Percentiles rank a stretch among this genome's conserved stretches.
These are phyloP conservation scores for Fagopyrum esculentum DNA, from an alignment of 148 eudicot species.

Conservation along the genomic window DNA sequence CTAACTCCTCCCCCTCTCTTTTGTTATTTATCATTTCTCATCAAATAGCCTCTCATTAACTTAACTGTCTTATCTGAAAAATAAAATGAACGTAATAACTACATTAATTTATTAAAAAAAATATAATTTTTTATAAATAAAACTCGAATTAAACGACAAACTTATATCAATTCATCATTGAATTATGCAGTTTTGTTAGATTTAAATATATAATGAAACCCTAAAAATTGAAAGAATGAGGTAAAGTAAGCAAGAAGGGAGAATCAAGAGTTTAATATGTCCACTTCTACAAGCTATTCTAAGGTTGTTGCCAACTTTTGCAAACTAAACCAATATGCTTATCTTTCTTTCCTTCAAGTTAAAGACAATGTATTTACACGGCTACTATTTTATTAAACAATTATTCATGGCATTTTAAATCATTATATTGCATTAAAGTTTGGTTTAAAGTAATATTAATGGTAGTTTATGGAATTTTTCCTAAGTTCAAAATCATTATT, in stretches of 20 bases:
- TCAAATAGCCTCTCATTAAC: no score
- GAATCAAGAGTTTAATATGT: constrained; percentile 15
- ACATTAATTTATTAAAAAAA: no score
- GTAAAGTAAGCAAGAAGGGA: constrained; percentile 21
- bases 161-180: not conserved
- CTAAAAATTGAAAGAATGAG: not conserved
- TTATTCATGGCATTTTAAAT: not conserved
- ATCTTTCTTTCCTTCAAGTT: not conserved
- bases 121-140: no score
- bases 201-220: not conserved
- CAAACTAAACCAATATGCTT: constrained; percentile 14
- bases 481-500: no score
- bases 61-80: no score
- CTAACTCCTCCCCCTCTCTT: no score
- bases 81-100: no score
- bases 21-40: no score
- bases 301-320: constrained; percentile 33
- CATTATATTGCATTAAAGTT: not conserved
- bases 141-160: no score
- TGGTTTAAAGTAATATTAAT: no score
- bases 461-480: no score
- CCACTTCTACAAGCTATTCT: constrained; percentile 32
- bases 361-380: not conserved
- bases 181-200: not conserved
- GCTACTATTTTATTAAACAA: no score